Evolutionary conservation across 2,329 filamentous ascomycete genomes (phyloP), one percentile per base, ranked within the genome.

Genomic region (Arachnomyces sp.): DNA sequence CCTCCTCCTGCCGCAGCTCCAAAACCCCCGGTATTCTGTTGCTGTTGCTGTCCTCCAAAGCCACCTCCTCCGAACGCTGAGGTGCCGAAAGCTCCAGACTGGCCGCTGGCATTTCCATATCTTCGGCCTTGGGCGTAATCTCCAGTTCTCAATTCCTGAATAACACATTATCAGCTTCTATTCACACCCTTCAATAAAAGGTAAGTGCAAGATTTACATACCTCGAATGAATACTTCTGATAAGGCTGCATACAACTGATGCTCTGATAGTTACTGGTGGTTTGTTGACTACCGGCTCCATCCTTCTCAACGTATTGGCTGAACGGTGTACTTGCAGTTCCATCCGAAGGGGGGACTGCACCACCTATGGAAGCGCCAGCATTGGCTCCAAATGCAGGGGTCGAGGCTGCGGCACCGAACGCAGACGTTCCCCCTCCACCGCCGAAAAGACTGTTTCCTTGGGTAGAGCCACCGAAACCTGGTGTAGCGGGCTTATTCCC

Each of bases 81-180:
- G 43, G 80, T 72, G 13, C 88, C 90, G 61, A 95, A 95, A 6
- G 83, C 84, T 43, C 88, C 88, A 34, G 78, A 70, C 49, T 88
- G 83, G 20, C 86, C 87, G 46, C 82, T 86, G 31, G 76, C 74
- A 62, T 90, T 94, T 28, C 89, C 92, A 58, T 77, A 86, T 39
- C 82, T 82, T 43, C 89, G 80, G 37, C 89, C 89, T 61, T 89
- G 84, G 43, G 81, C 77, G 60, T 98, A 98, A 63, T 98, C 92
- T 34, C 79, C 86, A 45, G 94, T 64, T 55, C 85, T 75, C 39
- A 92, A 66, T 61, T 92, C 82, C 53, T 85, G 53, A 17, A 42
- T 34, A 16, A 38, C 44, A 3, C 14, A 30, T 46, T 39, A 42
- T 37, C 12, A 39, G 13, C 4, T 15, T n/a, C n/a, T n/a, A n/a